Percentiles rank a stretch among this genome's conserved stretches.
phyloP scores from a whole-genome alignment of 495 filamentous ascomycete species.

The Penicillium lagena region DNA sequence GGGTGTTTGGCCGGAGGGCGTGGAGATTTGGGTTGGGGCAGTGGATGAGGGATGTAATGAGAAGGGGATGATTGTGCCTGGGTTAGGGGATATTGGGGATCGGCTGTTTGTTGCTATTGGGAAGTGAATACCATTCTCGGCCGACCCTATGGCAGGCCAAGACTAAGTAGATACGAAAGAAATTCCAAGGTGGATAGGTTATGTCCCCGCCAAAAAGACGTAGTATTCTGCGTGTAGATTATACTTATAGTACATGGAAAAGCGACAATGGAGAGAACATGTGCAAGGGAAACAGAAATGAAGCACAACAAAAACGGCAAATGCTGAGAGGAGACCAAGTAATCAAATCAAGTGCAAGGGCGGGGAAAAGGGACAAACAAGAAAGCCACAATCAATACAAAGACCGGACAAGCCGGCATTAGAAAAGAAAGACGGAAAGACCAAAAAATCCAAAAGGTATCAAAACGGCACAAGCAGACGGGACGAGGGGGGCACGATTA shows the following conservation, averaged over 20 bases:
- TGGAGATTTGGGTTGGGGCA: constrained; percentile 78
- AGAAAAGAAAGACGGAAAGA: constrained; percentile 4
- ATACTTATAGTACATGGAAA: constrained; percentile 43
- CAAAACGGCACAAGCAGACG: constrained; percentile 20
- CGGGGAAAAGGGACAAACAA: constrained; percentile 11
- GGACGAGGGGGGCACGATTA: constrained; percentile 25
- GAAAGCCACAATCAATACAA: not conserved
- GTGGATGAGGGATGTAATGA: constrained; percentile 67
- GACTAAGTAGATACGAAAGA: not conserved
- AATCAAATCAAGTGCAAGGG: constrained; percentile 24
- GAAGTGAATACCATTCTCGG: constrained; percentile 48
- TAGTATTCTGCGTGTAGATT: constrained; percentile 25
- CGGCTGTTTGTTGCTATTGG: constrained; percentile 88
- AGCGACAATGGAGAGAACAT: constrained; percentile 19
- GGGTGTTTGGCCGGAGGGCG: constrained; percentile 63
- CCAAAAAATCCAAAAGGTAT: constrained; percentile 20
- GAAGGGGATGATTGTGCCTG: constrained; percentile 85
- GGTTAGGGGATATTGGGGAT: constrained; percentile 88
- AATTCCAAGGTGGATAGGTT: not conserved
- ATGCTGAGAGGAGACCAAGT: constrained; percentile 13
- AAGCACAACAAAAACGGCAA: constrained; percentile 4
- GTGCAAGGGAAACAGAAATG: constrained; percentile 21
- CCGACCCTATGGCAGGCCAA: too few relatives aligned
- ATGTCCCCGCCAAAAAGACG: constrained; percentile 24
- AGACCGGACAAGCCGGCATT: not conserved